These are phyloP conservation scores for Debaryomyces nepalensis DNA, from an alignment of 1,139 yeast species.

Conservation along the genomic window DNA sequence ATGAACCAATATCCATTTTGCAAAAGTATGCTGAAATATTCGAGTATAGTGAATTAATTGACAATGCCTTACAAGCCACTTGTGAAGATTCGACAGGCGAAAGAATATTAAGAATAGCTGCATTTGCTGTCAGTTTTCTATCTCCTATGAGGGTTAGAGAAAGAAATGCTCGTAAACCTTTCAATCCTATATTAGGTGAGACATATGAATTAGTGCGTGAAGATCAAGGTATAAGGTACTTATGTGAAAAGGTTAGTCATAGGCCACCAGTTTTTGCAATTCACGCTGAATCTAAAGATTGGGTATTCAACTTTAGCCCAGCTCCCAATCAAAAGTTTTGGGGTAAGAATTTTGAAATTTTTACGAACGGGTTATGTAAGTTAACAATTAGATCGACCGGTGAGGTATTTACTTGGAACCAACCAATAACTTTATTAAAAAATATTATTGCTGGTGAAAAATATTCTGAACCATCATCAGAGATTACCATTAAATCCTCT, in stretches of 20 bases:
- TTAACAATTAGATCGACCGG: conserved; percentile 63
- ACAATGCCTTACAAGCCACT: conserved; percentile 55
- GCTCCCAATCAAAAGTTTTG: conserved; percentile 89
- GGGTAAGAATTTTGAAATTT: conserved; percentile 90
- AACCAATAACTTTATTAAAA: conserved; percentile 81
- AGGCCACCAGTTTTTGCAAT: conserved; percentile 84
- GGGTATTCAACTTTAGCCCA: conserved; percentile 79
- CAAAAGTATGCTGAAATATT: conserved; percentile 80
- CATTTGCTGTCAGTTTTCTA: conserved; percentile 79
- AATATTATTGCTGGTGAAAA: conserved; percentile 94
- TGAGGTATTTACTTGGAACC: conserved; percentile 76
- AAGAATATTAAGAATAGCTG: conserved; percentile 69
- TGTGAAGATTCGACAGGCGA: conserved; percentile 53
- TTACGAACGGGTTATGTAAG: conserved; percentile 69
- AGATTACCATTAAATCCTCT: conserved; percentile 68
- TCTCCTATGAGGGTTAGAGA: conserved; percentile 75
- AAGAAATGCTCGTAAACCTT: conserved; percentile 83
- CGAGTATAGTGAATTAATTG: conserved; percentile 73
- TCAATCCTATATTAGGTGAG: conserved; percentile 89
- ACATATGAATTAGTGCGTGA: conserved; percentile 84
- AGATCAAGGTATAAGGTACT: conserved; percentile 67
- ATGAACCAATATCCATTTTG: conserved; percentile 85
- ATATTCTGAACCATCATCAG: conserved; percentile 85
- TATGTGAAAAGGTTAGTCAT: conserved; percentile 82
- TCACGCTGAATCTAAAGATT: conserved; percentile 69